phyloP scores from a whole-genome alignment of 1,139 yeast genomes.

The Yamadazyma buinensis region DNA sequence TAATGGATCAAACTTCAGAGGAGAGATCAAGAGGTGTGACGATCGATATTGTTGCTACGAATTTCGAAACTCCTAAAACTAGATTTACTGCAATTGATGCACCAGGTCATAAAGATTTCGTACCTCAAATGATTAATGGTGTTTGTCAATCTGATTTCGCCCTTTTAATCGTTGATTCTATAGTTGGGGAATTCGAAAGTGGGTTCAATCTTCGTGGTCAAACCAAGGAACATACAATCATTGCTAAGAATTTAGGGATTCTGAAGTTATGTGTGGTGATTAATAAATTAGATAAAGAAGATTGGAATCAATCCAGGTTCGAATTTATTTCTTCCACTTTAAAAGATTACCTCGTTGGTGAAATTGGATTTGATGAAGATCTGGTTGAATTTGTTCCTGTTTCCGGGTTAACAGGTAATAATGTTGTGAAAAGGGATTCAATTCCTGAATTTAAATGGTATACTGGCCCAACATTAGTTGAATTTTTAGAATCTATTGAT shows the following conservation, averaged over 20 bases:
- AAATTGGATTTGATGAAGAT: conserved; percentile 53
- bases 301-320: conserved; percentile 68
- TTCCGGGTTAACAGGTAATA: conserved; percentile 81
- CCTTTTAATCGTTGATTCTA: conserved; percentile 71
- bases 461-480: conserved; percentile 60
- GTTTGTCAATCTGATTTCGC: conserved; percentile 65
- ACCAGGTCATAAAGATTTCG: conserved; percentile 60
- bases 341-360: conserved; percentile 49
- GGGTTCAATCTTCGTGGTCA: conserved; percentile 89
- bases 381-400: conserved; percentile 74
- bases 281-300: conserved; percentile 79
- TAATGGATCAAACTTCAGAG: conserved; percentile 91
- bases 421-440: conserved; percentile 44
- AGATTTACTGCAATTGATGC: conserved; percentile 91
- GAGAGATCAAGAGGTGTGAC: conserved; percentile 92
- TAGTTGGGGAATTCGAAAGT: conserved; percentile 81
- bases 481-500: conserved; percentile 43
- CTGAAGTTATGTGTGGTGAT: conserved; percentile 70
- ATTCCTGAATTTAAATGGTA: conserved; percentile 49
- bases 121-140: conserved; percentile 53
- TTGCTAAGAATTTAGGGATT: conserved; percentile 84
- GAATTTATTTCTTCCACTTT: conserved; percentile 59
- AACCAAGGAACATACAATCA: conserved; percentile 86
- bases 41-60: conserved; percentile 83
- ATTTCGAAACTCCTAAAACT: conserved; percentile 64